A percentile compares a stretch with the other conserved stretches of the same genome.
Evolutionary conservation across 2,329 filamentous ascomycete species (phyloP).

Genomic region (Neonectria coccinea): DNA sequence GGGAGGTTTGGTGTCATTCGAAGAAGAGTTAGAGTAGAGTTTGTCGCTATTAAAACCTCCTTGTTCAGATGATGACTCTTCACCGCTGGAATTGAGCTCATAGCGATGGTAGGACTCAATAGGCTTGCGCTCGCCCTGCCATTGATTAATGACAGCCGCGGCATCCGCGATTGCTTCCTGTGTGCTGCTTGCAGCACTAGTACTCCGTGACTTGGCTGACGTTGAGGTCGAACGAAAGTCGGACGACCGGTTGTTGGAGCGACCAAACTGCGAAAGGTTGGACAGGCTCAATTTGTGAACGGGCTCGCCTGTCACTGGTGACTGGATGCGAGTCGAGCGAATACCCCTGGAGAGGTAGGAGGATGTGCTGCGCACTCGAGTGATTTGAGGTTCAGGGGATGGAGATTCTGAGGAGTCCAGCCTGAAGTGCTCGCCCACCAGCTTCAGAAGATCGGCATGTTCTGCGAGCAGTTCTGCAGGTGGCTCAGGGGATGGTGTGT

Average conservation of each 20-base stretch:
- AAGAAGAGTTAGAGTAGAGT: neutral
- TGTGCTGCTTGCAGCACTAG: slow-evolving; percentile 30
- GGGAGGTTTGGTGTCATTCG: neutral
- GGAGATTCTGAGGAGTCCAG: slow-evolving; percentile 23
- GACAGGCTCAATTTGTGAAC: slow-evolving; percentile 44
- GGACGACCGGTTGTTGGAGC: slow-evolving; percentile 46
- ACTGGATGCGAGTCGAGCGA: slow-evolving; percentile 40
- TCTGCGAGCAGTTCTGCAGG: slow-evolving; percentile 33
- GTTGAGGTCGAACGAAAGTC: slow-evolving; percentile 47
- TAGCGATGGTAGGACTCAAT: slow-evolving; percentile 41
- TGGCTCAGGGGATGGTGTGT: slow-evolving; percentile 1
- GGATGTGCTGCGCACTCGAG: slow-evolving; percentile 44
- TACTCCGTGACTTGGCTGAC: slow-evolving; percentile 29
- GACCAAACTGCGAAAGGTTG: slow-evolving; percentile 47
- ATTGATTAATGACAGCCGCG: slow-evolving; percentile 40
- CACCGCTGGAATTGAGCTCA: slow-evolving; percentile 44
- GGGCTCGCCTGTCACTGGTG: slow-evolving; percentile 42
- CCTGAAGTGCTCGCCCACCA: slow-evolving; percentile 34
- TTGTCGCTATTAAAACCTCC: neutral
- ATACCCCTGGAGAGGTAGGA: slow-evolving; percentile 47
- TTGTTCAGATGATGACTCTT: slow-evolving; percentile 28
- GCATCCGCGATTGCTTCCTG: slow-evolving; percentile 43
- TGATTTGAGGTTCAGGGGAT: slow-evolving; percentile 22
- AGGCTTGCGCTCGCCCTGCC: slow-evolving; percentile 43
- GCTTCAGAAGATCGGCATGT: slow-evolving; percentile 32